These are phyloP conservation scores for Claviceps lovelessii DNA, from an alignment of 2,329 filamentous ascomycete species.

Conservation along the genomic window DNA sequence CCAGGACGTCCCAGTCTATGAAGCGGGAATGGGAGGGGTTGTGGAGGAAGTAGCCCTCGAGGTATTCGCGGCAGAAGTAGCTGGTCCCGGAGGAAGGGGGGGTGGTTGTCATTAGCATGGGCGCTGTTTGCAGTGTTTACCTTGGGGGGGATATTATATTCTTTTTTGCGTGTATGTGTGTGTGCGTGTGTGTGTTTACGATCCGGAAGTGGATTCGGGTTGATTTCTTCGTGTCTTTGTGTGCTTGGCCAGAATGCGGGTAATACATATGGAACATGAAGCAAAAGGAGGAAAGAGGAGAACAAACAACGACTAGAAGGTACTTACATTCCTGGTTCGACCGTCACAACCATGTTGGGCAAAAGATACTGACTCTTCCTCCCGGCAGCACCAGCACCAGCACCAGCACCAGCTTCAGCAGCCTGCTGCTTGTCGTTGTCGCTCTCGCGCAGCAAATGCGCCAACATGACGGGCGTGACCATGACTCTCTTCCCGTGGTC, in stretches of 20 bases:
- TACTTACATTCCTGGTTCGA: constrained; percentile 58
- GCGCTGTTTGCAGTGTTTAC: too few relatives aligned
- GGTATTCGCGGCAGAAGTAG: constrained; percentile 62
- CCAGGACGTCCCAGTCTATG: constrained; percentile 51
- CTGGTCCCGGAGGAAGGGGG: constrained; percentile 20
- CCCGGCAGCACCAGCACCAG: constrained; percentile 7
- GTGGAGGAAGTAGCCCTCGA: constrained; percentile 53
- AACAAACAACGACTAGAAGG: not conserved
- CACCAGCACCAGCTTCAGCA: not conserved
- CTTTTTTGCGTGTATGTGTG: not conserved
- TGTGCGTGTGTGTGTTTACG: not conserved
- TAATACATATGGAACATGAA: not conserved
- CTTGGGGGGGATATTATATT: not conserved
- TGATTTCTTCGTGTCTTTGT: too few relatives aligned
- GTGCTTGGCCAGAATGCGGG: too few relatives aligned
- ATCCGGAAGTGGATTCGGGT: not conserved
- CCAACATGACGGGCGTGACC: constrained; percentile 23
- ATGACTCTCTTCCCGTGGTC: constrained; percentile 27
- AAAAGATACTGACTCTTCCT: constrained; percentile 29
- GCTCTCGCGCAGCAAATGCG: constrained; percentile 3
- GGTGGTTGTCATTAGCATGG: not conserved
- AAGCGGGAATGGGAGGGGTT: constrained; percentile 43
- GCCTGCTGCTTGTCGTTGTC: not conserved
- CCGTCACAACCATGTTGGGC: constrained; percentile 57
- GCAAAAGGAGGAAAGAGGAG: not conserved